Evolutionary conservation across 805 yeast genomes (phyloP), one percentile per base, ranked within the genome.

Genomic region (Ascoidea asiatica): DNA sequence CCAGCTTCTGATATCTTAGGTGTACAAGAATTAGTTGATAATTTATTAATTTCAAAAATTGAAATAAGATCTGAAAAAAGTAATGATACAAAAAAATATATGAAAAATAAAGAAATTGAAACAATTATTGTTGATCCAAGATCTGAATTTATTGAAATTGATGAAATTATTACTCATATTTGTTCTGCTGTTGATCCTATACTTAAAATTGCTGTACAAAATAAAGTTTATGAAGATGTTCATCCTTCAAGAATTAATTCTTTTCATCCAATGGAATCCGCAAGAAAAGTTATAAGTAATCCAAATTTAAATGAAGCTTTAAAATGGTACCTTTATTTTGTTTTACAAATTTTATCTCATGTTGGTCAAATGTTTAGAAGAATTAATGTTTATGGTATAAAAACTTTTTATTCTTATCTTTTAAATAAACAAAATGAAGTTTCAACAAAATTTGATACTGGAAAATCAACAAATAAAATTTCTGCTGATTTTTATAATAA

Each of bases 1-100:
- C 99, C 99, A 0, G 92, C 96, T 0, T 69, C 95, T 0, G 81
- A 81, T 47, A 72, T 86, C 1, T 95, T 84, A 46, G 85, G 90
- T 2, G 94, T 94, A 0, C 97, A 94, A 59, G 81, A 77, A 41
- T 81, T 92, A 21, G 78, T 92, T 1, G 72, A 75, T 45, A 86
- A 85, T 53, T 63, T 92, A 47, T 61, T 62, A 21, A 83, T 92
- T 1, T 80, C 96, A 0, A 70, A 70, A 44, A 78, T 88, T 39
- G 97, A 90, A 57, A 76, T 89, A 19, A 67, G 97, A 47, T 83
- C 96, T 0, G 97, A 92, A 56, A 73, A 74, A 36, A 81, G 92
- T 51, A 67, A 77, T 17, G 97, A 94, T 58, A 81, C 87, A 7
- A 64, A 67, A n/a, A 78, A 72, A 55, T 87, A 89, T 54, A 80